A percentile compares a stretch with the other conserved stretches of the same genome.
These are phyloP conservation scores for Pezicula carpinea DNA, from an alignment of 2,329 filamentous ascomycete genomes.

Conservation along the genomic window DNA sequence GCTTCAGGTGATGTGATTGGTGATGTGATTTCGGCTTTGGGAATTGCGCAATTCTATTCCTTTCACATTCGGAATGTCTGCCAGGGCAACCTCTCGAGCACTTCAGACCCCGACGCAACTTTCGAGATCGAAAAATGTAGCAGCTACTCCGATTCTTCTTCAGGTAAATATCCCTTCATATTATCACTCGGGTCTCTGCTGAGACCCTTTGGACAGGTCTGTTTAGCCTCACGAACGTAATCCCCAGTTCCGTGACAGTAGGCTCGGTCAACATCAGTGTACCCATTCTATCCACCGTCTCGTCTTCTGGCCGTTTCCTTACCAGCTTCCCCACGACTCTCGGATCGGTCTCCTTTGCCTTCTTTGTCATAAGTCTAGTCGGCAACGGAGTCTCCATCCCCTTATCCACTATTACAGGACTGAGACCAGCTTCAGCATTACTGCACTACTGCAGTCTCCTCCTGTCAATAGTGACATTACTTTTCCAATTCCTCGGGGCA, in stretches of 20 bases:
- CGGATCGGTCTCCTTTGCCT: neutral
- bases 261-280: neutral
- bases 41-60: neutral
- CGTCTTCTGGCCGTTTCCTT: neutral
- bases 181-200: too few species aligned
- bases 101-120: neutral
- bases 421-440: neutral
- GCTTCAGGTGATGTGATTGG: neutral
- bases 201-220: neutral
- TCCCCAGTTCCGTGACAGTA: neutral
- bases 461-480: neutral
- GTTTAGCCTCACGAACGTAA: neutral
- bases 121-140: neutral
- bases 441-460: neutral
- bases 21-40: neutral
- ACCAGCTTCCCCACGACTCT: neutral
- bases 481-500: neutral
- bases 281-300: neutral
- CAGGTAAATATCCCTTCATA: neutral
- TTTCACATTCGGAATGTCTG: neutral
- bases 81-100: neutral
- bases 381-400: neutral
- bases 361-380: neutral
- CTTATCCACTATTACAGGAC: neutral
- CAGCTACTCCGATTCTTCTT: neutral